Evolutionary conservation across 2,329 filamentous ascomycete genomes (phyloP).

Genomic region (Aureobasidium sp.): DNA sequence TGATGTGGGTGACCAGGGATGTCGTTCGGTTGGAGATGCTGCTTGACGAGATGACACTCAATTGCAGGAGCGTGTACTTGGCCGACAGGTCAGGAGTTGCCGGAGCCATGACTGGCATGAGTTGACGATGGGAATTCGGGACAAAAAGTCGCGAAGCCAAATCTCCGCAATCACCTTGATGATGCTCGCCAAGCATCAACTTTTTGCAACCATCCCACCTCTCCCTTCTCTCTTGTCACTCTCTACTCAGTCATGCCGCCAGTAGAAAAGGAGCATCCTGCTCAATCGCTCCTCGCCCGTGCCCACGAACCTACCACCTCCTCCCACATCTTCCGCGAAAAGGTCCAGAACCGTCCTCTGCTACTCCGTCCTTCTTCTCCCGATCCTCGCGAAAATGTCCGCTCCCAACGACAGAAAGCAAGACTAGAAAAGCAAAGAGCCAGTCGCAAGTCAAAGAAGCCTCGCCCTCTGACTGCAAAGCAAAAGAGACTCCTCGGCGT

Average conservation of each 20-base stretch:
- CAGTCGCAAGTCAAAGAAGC: conserved; percentile 41
- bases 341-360: conserved; percentile 75
- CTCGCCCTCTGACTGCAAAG: conserved; percentile 67
- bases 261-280: conserved; percentile 23
- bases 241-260: not conserved
- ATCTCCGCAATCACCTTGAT: conserved; percentile 4
- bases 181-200: conserved; percentile 2
- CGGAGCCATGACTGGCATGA: not conserved
- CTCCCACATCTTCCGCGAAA: conserved; percentile 68
- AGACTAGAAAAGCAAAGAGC: conserved; percentile 29
- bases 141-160: not conserved
- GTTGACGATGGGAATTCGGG: not conserved
- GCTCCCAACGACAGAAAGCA: conserved; percentile 37
- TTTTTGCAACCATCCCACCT: not conserved
- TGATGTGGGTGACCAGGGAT: conserved; percentile 23
- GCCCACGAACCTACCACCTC: conserved; percentile 71
- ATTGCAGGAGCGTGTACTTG: conserved; percentile 23
- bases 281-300: conserved; percentile 60
- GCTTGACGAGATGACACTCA: conserved; percentile 25
- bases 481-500: conserved; percentile 68
- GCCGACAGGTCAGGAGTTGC: conserved; percentile 13
- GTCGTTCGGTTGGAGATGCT: conserved; percentile 27
- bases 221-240: not conserved
- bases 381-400: conserved; percentile 46
- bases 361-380: conserved; percentile 71